A percentile compares a stretch with the other conserved stretches of the same genome.
These are phyloP conservation scores for Lagenaria siceraria DNA, from an alignment of 306 rosid species.

Conservation along the genomic window DNA sequence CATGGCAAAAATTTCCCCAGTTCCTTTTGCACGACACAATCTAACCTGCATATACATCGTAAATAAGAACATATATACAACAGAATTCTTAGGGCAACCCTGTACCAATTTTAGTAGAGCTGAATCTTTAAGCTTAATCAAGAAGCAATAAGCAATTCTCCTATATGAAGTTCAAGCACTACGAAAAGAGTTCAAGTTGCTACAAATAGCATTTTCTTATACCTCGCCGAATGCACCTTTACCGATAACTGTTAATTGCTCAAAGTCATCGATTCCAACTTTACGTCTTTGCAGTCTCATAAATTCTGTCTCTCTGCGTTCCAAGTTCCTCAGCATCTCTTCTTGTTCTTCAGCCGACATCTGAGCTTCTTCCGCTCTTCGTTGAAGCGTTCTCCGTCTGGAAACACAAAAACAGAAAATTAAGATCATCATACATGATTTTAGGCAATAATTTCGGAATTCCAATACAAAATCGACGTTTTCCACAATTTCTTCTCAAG, in stretches of 20 bases:
- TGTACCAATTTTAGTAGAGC: background rate
- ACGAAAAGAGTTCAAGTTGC: background rate
- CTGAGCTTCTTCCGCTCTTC: conserved; percentile 76
- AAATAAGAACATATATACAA: background rate
- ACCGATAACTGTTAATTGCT: conserved; percentile 81
- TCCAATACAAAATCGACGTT: background rate
- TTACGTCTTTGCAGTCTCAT: conserved; percentile 94
- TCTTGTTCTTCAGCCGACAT: conserved; percentile 76
- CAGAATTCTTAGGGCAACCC: background rate
- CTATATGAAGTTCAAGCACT: background rate
- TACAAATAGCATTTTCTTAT: background rate
- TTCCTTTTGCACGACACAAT: conserved; percentile 69
- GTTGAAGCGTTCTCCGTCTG: conserved; percentile 75
- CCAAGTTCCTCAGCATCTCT: conserved; percentile 88
- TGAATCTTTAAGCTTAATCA: background rate
- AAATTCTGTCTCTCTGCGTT: conserved; percentile 76
- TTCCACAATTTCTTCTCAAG: background rate
- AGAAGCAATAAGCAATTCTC: background rate
- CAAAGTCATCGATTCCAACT: conserved; percentile 92
- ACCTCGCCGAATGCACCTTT: conserved; percentile 99
- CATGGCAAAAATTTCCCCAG: conserved; percentile 88
- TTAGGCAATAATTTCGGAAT: background rate
- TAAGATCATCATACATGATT: background rate
- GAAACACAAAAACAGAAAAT: conserved; percentile 6
- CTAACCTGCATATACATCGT: conserved; percentile 48